Conservation (phyloP, 495 filamentous ascomycete species). For the Penicillium chermesinum region DNA sequence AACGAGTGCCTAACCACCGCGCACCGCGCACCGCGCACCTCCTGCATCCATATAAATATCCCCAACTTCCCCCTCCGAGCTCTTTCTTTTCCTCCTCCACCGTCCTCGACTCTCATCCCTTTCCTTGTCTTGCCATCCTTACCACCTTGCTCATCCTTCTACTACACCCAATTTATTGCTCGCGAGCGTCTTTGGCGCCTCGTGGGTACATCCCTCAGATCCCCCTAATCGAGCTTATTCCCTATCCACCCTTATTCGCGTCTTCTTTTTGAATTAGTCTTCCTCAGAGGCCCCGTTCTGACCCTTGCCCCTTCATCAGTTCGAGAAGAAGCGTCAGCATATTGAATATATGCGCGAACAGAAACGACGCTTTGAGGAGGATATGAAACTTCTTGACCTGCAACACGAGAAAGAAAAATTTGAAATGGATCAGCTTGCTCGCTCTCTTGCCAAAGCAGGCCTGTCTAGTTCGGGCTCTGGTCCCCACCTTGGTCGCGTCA, state of each 20-base stretch:
- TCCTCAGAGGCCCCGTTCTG: neutral
- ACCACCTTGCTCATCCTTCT: neutral
- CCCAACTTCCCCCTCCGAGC: neutral
- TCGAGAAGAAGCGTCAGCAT: constrained; percentile 87
- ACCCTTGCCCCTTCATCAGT: constrained; percentile 45
- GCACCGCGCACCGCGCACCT: too few species aligned
- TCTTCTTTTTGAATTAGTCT: too few species aligned
- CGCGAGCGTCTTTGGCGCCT: too few species aligned
- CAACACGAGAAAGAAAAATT: constrained; percentile 74
- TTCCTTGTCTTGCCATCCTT: neutral
- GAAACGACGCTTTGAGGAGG: constrained; percentile 75
- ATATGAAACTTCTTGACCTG: constrained; percentile 80
- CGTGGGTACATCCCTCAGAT: too few species aligned
- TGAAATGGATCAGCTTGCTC: constrained; percentile 75
- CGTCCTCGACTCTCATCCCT: neutral
- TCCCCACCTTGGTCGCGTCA: constrained; percentile 52
- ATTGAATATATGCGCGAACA: constrained; percentile 82
- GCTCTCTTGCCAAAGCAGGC: constrained; percentile 61
- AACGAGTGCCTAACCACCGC: too few species aligned
- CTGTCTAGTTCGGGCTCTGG: constrained; percentile 32
- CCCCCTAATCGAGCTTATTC: too few species aligned
- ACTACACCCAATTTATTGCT: neutral
- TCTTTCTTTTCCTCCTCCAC: neutral
- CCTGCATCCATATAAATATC: too few species aligned
- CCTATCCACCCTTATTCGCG: too few species aligned